Evolutionary conservation across 495 filamentous ascomycete genomes (phyloP), one percentile per base, ranked within the genome.

Genomic region (Penicillium herquei): DNA sequence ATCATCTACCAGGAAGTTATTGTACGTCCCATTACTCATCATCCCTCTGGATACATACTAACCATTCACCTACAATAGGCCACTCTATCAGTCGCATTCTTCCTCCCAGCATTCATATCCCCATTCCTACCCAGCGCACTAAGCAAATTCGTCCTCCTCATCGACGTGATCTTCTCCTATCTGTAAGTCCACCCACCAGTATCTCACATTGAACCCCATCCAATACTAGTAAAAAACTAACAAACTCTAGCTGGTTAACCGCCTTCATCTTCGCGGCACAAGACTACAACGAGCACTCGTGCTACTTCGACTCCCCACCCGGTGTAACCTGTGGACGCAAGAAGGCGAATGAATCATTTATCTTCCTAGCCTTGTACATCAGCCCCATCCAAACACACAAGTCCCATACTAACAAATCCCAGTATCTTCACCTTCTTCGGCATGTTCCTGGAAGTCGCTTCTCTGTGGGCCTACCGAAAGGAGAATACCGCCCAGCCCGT

Each of bases 141-240:
- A 12, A 67, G 71, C 68, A 72, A 70, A 50, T 76, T 74, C 31
- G 67, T 81, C 37, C 66, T 84, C 21, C 52, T 75, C 0, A 82
- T 86, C 65, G 82, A 84, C 62, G 60, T 85, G 30, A 69, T 85
- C 58, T 85, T 86, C 69, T 84, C 82, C 2, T 85, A 86, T 58
- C 79, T 86, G 75, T 78, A 72, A 26, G 69, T 61, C n/a, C n/a
- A n/a, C n/a, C n/a, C n/a, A n/a, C n/a, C n/a, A n/a, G n/a, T n/a
- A n/a, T n/a, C n/a, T n/a, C n/a, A n/a, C n/a, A n/a, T n/a, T n/a
- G n/a, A n/a, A n/a, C n/a, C n/a, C n/a, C n/a, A n/a, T n/a, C n/a
- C n/a, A n/a, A n/a, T n/a, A n/a, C n/a, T n/a, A n/a, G n/a, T n/a
- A n/a, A n/a, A n/a, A n/a, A n/a, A n/a, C n/a, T 32, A 52, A 57